These are phyloP conservation scores for Talaromyces islandicus DNA, from an alignment of 2,329 filamentous ascomycete species.

Conservation along the genomic window DNA sequence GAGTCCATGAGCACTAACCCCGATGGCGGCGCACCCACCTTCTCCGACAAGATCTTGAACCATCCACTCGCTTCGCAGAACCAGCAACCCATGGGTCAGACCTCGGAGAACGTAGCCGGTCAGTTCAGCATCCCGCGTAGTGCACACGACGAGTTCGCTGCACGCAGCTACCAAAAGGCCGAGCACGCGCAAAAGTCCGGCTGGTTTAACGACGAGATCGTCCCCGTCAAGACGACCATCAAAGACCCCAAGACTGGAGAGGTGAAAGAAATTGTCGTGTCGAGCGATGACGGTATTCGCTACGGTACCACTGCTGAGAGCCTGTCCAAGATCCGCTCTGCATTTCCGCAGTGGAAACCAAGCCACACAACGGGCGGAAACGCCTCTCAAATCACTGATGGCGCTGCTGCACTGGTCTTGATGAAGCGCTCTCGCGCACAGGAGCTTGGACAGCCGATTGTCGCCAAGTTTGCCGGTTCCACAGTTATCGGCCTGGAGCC, in stretches of 20 bases:
- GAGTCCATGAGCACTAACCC: conserved; percentile 91
- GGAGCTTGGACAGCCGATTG: conserved; percentile 72
- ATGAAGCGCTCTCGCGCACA: conserved; percentile 87
- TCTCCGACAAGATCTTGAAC: conserved; percentile 71
- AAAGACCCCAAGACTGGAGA: conserved; percentile 86
- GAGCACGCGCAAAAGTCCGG: conserved; percentile 72
- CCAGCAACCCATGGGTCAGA: conserved; percentile 86
- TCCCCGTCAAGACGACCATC: conserved; percentile 72
- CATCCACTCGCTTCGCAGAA: conserved; percentile 79
- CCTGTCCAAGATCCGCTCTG: conserved; percentile 75
- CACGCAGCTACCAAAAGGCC: conserved; percentile 79
- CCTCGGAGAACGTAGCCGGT: conserved; percentile 88
- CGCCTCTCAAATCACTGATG: conserved; percentile 86
- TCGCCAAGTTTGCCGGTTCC: conserved; percentile 83
- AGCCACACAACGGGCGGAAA: conserved; percentile 90
- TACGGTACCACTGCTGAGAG: conserved; percentile 76
- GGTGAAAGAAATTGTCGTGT: conserved; percentile 68
- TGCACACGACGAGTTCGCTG: conserved; percentile 77
- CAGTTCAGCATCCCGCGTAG: conserved; percentile 64
- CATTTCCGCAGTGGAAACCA: conserved; percentile 69
- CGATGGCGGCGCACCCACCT: conserved; percentile 73
- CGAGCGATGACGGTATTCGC: conserved; percentile 77
- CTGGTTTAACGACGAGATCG: conserved; percentile 81
- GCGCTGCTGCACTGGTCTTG: conserved; percentile 81
- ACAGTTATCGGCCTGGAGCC: conserved; percentile 79